These are phyloP conservation scores for Choanephora cucurbitarum DNA, from an alignment of 371 early-diverging fungal species.

Conservation along the genomic window DNA sequence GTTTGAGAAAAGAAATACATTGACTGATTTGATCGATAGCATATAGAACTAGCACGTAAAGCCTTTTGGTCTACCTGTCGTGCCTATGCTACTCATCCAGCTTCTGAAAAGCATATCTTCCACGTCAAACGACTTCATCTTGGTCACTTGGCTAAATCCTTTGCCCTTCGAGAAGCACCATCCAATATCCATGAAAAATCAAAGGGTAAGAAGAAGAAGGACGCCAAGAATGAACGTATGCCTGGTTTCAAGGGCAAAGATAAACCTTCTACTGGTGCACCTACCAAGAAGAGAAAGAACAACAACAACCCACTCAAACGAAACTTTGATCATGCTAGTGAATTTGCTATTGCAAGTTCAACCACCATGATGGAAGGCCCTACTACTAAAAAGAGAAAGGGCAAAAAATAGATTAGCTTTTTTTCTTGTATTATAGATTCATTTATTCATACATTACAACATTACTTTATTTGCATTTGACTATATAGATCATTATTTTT, in stretches of 20 bases:
- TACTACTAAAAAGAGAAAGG: constrained; percentile 40
- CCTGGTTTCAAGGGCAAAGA: constrained; percentile 38
- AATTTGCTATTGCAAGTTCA: constrained; percentile 46
- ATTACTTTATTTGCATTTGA: too few species aligned
- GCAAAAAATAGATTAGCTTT: not conserved
- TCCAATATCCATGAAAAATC: constrained; percentile 55
- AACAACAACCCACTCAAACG: constrained; percentile 33
- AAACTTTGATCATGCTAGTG: constrained; percentile 44
- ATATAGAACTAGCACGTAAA: constrained; percentile 62
- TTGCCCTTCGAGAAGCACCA: constrained; percentile 90
- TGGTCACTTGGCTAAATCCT: constrained; percentile 96
- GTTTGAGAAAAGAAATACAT: not conserved
- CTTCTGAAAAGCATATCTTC: constrained; percentile 85
- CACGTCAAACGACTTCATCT: constrained; percentile 91
- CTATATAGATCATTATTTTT: too few species aligned
- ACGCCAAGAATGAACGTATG: constrained; percentile 47
- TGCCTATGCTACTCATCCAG: constrained; percentile 91
- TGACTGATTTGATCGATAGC: constrained; percentile 36
- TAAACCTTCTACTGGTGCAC: constrained; percentile 17
- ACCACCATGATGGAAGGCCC: constrained; percentile 30
- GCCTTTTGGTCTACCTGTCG: constrained; percentile 90
- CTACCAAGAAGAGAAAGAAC: constrained; percentile 23
- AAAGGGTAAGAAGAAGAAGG: constrained; percentile 49
- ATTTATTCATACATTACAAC: too few species aligned
- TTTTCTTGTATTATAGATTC: too few species aligned